Percentiles rank a stretch among this genome's conserved stretches.
Conservation (phyloP, 2,329 filamentous ascomycete species). For the Penicillium decumbens region DNA sequence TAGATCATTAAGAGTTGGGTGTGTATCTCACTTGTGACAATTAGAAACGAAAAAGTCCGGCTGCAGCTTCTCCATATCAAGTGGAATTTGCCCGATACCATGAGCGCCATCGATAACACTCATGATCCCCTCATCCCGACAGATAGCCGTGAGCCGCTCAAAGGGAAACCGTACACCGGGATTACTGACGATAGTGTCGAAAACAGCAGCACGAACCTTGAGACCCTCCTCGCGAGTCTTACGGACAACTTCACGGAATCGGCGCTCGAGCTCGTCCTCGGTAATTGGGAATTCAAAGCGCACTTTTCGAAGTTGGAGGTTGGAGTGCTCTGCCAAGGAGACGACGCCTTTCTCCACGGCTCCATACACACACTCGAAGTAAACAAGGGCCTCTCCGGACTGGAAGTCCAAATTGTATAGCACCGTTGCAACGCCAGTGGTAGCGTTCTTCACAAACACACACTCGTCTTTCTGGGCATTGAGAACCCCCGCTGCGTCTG, state of each 20-base stretch:
- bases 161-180: constrained; percentile 79
- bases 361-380: constrained; percentile 74
- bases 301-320: constrained; percentile 52
- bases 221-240: constrained; percentile 54
- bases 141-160: constrained; percentile 60
- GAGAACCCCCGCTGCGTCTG: constrained; percentile 61
- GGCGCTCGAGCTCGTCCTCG: constrained; percentile 60
- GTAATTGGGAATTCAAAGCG: constrained; percentile 63
- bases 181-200: constrained; percentile 73
- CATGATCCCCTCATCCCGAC: constrained; percentile 62
- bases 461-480: constrained; percentile 61
- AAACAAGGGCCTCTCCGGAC: constrained; percentile 66
- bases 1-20: neutral
- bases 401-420: constrained; percentile 69
- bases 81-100: constrained; percentile 69
- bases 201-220: constrained; percentile 63
- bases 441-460: constrained; percentile 79
- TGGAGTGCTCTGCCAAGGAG: constrained; percentile 65
- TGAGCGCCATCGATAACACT: constrained; percentile 82
- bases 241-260: constrained; percentile 58
- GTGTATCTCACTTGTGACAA: constrained; percentile 62
- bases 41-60: constrained; percentile 87
- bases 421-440: constrained; percentile 64
- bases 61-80: constrained; percentile 63
- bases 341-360: constrained; percentile 69